Base-by-base conservation (phyloP, 805 yeast species). In the Yamadazyma akitaensis region DNA sequence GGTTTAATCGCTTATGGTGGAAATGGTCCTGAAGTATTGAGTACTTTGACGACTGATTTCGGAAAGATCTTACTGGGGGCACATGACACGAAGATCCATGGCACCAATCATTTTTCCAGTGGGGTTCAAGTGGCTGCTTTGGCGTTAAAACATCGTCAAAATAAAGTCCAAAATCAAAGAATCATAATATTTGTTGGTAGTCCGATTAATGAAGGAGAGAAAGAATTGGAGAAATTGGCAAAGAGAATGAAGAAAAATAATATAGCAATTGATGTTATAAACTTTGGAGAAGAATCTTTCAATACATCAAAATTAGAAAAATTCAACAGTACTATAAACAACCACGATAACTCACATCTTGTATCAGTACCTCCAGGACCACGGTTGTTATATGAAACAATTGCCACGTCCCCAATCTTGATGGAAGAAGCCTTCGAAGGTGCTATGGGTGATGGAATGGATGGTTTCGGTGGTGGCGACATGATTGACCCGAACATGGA, bases 91-190 rank as follows among this genome's bases (percentile, higher is more conserved):
- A 79, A 78, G 54, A 82, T 94, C 46, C 72, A 74, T 13, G 97
- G 96, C 1, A 61, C 62, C 30, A 65, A 73, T 34, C 87, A 89
- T 60, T 75, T 94, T 48, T 72, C 84, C 25, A 85, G 90, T 33
- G 95, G 96, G 10, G 81, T 94, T 56, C 96, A 91, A 69, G 96
- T 94, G 51, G 98, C 98, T 12, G 76, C 76, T 13, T 65, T 94
- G 60, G 97, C 97, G 16, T 81, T 92, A 61, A 94, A 91, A 63
- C 97, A 92, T 70, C 88, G 99, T 60, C 97, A 90, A 65, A 92
- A 94, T 70, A 90, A 87, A 67, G 84, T 85, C 5, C 98, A 90
- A 64, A 85, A 80, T 55, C 97, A 90, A 69, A 80, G 99, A 55
- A 87, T 94, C 50, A 79, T 94, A 48, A 88, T 81, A 33, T 94